phyloP scores from a whole-genome alignment of 2,329 filamentous ascomycete species.

The Akanthomyces uredinophilus region DNA sequence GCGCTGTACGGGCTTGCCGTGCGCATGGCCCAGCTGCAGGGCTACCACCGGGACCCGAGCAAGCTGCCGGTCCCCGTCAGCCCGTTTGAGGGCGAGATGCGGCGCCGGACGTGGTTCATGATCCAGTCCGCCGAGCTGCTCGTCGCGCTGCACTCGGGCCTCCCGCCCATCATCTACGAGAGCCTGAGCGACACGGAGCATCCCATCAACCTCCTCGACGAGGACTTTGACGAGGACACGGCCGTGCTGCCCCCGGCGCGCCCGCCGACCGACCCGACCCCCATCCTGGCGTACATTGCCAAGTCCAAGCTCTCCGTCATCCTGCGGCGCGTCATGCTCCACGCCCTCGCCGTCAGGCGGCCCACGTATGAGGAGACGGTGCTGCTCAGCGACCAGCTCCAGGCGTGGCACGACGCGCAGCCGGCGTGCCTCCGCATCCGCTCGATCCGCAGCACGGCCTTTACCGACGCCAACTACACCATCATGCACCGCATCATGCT shows the following conservation, averaged over 20 bases:
- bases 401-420: slow-evolving; percentile 30
- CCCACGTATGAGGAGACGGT: slow-evolving; percentile 31
- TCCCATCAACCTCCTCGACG: slow-evolving; percentile 43
- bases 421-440: slow-evolving; percentile 37
- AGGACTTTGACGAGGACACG: slow-evolving; percentile 46
- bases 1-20: slow-evolving; percentile 41
- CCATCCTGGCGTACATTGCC: slow-evolving; percentile 37
- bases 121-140: slow-evolving; percentile 43
- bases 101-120: slow-evolving; percentile 44
- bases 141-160: slow-evolving; percentile 48
- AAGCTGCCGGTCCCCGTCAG: slow-evolving; percentile 36
- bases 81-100: slow-evolving; percentile 47
- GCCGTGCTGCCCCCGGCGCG: slow-evolving; percentile 38
- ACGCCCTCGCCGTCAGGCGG: slow-evolving; percentile 33
- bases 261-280: slow-evolving; percentile 38
- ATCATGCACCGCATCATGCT: slow-evolving; percentile 46
- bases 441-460: slow-evolving; percentile 37
- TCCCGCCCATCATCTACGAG: slow-evolving; percentile 45
- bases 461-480: slow-evolving; percentile 38
- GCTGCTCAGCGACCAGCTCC: slow-evolving; percentile 36
- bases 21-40: slow-evolving; percentile 46
- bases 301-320: slow-evolving; percentile 41
- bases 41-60: slow-evolving; percentile 46
- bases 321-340: slow-evolving; percentile 38
- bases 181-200: slow-evolving; percentile 41